phyloP scores from a whole-genome alignment of 2,329 filamentous ascomycete genomes.

The Cercospora brassicicola region DNA sequence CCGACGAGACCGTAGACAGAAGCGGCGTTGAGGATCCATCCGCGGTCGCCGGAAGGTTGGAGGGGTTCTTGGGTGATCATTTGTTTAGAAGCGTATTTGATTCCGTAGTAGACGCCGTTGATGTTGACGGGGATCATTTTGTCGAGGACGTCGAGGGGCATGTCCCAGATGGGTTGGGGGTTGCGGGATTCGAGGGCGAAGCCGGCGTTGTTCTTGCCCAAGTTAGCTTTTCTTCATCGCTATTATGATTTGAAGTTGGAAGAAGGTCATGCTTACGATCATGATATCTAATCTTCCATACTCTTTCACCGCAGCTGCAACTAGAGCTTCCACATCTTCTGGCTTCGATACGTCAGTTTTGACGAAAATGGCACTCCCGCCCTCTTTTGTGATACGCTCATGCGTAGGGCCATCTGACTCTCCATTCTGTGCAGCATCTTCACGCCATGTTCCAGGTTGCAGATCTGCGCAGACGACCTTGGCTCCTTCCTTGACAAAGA shows the following conservation, averaged over 20 bases:
- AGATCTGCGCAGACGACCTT: constrained; percentile 31
- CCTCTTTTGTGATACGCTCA: constrained; percentile 21
- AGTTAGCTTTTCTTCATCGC: constrained; percentile 1
- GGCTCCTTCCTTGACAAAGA: constrained; percentile 39
- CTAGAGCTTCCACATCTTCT: constrained; percentile 33
- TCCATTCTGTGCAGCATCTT: constrained; percentile 18
- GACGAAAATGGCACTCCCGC: constrained; percentile 34
- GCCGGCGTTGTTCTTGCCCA: constrained; percentile 40
- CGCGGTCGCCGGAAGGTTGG: constrained; percentile 42
- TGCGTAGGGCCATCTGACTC: constrained; percentile 27
- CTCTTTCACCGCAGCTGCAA: constrained; percentile 34
- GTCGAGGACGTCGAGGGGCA: constrained; percentile 50
- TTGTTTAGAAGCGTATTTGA: constrained; percentile 50
- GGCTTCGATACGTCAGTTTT: constrained; percentile 38
- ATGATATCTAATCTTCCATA: constrained; percentile 41
- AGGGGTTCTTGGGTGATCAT: constrained; percentile 53
- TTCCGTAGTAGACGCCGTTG: constrained; percentile 45
- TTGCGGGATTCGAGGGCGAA: constrained; percentile 36
- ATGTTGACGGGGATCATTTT: constrained; percentile 40
- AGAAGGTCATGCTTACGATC: too few species aligned
- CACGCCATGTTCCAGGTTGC: constrained; percentile 25
- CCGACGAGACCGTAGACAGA: constrained; percentile 47
- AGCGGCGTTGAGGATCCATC: constrained; percentile 54
- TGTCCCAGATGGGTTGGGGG: constrained; percentile 48
- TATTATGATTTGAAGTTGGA: too few species aligned